Percentiles rank a stretch among this genome's conserved stretches.
These are phyloP conservation scores for Puccinia triticina DNA, from an alignment of 1,284 basidiomycete species.

Conservation along the genomic window DNA sequence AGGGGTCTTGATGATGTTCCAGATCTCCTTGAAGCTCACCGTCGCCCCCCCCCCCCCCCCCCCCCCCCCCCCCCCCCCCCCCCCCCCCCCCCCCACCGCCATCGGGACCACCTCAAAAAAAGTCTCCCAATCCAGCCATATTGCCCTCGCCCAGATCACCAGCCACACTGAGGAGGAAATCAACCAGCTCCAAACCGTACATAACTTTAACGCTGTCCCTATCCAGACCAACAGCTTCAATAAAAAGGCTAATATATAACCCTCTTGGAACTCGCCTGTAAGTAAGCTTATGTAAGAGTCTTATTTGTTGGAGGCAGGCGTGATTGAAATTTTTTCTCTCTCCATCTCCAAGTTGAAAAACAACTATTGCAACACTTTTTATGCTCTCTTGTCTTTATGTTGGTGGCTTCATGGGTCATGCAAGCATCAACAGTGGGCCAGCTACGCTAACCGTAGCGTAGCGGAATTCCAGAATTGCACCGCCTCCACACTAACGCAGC, in stretches of 20 bases:
- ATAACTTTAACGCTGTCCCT: constrained; percentile 79
- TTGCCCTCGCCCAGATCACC: constrained; percentile 91
- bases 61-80: too few relatives aligned
- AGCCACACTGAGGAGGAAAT: constrained; percentile 84
- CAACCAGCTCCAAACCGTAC: constrained; percentile 87
- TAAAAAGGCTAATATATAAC: constrained; percentile 67
- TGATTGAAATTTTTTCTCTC: constrained; percentile 49
- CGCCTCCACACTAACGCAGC: too few relatives aligned
- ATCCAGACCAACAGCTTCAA: constrained; percentile 70
- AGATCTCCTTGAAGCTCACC: constrained; percentile 85
- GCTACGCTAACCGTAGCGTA: too few relatives aligned
- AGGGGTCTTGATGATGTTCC: constrained; percentile 94
- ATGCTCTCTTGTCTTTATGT: too few relatives aligned
- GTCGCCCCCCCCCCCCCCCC: too few relatives aligned
- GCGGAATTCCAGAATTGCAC: too few relatives aligned
- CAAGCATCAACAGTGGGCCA: too few relatives aligned
- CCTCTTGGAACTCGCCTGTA: constrained; percentile 77
- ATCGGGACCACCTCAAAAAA: constrained; percentile 92
- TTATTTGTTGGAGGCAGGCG: constrained; percentile 74
- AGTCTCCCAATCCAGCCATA: constrained; percentile 87
- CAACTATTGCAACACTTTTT: too few relatives aligned
- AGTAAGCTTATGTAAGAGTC: constrained; percentile 85
- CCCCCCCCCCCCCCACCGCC: constrained; percentile 90
- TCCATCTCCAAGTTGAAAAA: too few relatives aligned
- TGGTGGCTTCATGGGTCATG: too few relatives aligned